Evolutionary conservation across 495 filamentous ascomycete genomes (phyloP).

Genomic region (Cairneyella variabilis): DNA sequence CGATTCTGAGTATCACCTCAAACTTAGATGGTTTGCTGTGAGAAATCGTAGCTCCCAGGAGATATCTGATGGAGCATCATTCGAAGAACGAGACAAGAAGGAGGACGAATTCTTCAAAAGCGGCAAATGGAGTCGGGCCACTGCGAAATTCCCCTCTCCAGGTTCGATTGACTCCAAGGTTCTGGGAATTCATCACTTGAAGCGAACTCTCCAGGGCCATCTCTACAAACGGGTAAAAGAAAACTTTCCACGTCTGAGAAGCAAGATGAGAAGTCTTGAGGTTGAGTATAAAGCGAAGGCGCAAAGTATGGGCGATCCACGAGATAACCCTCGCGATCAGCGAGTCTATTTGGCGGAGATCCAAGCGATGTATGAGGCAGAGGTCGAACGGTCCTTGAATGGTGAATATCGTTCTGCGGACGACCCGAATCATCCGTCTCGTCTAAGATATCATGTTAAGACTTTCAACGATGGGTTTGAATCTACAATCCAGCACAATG

Average conservation of each 20-base stretch:
- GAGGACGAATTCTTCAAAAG: constrained; percentile 6
- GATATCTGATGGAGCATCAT: constrained; percentile 1
- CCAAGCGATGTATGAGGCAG: neutral
- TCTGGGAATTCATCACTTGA: constrained; percentile 10
- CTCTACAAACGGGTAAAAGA: constrained; percentile 7
- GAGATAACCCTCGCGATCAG: neutral
- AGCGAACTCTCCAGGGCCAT: constrained; percentile 8
- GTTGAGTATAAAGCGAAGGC: neutral
- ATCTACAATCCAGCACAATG: neutral
- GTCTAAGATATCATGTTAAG: constrained; percentile 2
- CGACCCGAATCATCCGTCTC: constrained; percentile 3
- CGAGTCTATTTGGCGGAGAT: neutral
- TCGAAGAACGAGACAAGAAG: constrained; percentile 5
- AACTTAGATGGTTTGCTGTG: constrained; percentile 50
- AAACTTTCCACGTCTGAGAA: constrained; percentile 8
- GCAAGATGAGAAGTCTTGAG: neutral
- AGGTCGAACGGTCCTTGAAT: neutral
- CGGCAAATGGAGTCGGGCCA: constrained; percentile 2
- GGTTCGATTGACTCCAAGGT: constrained; percentile 10
- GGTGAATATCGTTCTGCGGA: constrained; percentile 1
- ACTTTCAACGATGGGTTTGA: neutral
- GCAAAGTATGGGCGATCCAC: constrained; percentile 11
- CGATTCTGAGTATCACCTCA: constrained; percentile 33
- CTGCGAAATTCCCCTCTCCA: neutral
- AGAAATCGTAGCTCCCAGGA: constrained; percentile 46